These are phyloP conservation scores for Rhodotorula diobovata DNA, from an alignment of 768 basidiomycete species.

Conservation along the genomic window DNA sequence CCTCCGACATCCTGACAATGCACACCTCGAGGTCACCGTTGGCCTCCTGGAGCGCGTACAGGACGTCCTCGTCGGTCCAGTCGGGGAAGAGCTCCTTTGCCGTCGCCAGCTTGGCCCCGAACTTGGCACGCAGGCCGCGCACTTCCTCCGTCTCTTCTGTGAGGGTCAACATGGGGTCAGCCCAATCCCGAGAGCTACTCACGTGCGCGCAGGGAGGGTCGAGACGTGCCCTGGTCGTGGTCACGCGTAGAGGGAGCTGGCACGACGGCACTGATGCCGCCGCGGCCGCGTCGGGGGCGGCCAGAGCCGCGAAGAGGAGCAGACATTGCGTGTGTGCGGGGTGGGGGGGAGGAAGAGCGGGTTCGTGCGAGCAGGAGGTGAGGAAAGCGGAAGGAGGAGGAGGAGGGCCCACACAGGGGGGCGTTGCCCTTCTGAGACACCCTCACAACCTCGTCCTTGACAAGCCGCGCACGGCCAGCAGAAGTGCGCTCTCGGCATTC, in stretches of 20 bases:
- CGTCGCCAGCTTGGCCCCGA: slow-evolving; percentile 19
- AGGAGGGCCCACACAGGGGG: background rate
- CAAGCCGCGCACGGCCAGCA: too few relatives aligned
- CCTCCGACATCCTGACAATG: slow-evolving; percentile 38
- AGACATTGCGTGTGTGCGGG: background rate
- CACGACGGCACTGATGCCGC: slow-evolving; percentile 14
- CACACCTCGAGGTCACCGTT: slow-evolving; percentile 39
- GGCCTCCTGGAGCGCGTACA: slow-evolving; percentile 37
- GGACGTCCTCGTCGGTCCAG: slow-evolving; percentile 39
- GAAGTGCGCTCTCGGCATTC: too few relatives aligned
- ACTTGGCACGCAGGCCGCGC: slow-evolving; percentile 34
- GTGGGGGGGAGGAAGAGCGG: background rate
- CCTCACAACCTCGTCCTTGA: too few relatives aligned
- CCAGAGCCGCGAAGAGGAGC: slow-evolving; percentile 20
- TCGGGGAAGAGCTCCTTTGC: slow-evolving; percentile 38
- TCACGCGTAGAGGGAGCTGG: slow-evolving; percentile 9
- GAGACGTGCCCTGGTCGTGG: background rate
- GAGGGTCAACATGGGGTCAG: background rate
- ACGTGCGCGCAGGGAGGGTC: background rate
- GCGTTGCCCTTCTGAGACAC: background rate
- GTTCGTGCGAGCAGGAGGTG: background rate
- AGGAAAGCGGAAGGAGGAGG: background rate
- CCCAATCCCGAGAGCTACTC: background rate
- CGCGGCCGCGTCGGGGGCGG: slow-evolving; percentile 28
- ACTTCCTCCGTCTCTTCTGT: slow-evolving; percentile 35